A percentile compares a stretch with the other conserved stretches of the same genome.
Evolutionary conservation across 768 basidiomycete genomes (phyloP).

Genomic region (Dioszegia aurantiaca): DNA sequence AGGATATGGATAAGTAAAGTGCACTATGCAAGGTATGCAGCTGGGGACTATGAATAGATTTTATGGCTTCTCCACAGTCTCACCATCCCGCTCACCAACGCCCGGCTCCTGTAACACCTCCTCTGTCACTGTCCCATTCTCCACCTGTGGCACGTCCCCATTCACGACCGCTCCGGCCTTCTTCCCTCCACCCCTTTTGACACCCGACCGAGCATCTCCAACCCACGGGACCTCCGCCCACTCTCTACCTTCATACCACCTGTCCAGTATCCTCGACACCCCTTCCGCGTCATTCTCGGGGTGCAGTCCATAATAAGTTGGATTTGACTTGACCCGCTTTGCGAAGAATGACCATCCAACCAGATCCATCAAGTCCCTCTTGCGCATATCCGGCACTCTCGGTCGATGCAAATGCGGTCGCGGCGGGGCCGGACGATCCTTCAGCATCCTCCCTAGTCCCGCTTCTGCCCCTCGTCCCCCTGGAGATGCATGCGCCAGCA

Average conservation of each 20-base stretch:
- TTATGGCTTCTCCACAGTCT: conserved; percentile 8
- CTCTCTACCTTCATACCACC: conserved; percentile 27
- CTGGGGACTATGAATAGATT: background rate
- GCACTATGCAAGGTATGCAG: no score
- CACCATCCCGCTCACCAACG: conserved; percentile 6
- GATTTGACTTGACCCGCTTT: conserved; percentile 69
- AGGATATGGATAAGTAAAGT: no score
- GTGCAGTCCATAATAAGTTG: conserved; percentile 72
- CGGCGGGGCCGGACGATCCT: conserved; percentile 20
- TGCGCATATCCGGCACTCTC: conserved; percentile 54
- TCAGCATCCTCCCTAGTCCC: conserved; percentile 28
- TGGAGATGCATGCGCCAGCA: background rate
- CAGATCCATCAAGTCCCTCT: conserved; percentile 72
- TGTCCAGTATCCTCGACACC: conserved; percentile 70
- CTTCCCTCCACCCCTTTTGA: conserved; percentile 6
- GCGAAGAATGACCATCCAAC: conserved; percentile 79
- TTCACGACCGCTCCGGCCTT: background rate
- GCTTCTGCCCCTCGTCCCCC: conserved; percentile 51
- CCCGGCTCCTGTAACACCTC: background rate
- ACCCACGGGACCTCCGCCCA: conserved; percentile 5
- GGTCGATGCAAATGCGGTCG: conserved; percentile 22
- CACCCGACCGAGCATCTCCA: background rate
- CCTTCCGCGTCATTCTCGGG: conserved; percentile 57
- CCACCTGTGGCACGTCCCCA: background rate
- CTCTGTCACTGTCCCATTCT: background rate